Conservation (phyloP, 306 rosid genomes). For the Urtica urens region DNA sequence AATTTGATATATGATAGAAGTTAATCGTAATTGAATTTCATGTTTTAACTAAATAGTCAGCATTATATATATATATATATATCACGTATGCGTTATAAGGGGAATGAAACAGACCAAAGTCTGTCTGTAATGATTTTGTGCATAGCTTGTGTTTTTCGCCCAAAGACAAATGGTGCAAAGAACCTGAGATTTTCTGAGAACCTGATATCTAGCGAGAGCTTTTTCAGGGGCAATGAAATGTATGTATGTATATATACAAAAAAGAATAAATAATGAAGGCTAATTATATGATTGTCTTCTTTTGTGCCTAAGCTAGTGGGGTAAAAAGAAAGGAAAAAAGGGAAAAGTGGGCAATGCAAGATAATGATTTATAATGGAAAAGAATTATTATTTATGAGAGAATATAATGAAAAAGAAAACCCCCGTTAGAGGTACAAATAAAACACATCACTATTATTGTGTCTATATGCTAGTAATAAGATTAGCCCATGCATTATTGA, state of each 20-base stretch:
- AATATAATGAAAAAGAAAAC: constrained; percentile 18
- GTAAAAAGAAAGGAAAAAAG: constrained; percentile 11
- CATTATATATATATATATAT: no score
- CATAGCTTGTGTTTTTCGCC: no score
- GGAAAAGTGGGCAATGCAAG: constrained; percentile 14
- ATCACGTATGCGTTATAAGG: no score
- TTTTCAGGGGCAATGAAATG: constrained; percentile 1
- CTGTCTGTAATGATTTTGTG: no score
- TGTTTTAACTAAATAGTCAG: no score
- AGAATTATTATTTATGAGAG: constrained; percentile 19
- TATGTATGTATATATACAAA: neutral
- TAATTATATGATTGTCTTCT: neutral
- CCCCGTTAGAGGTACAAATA: constrained; percentile 15
- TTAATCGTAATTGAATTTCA: no score
- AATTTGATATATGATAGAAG: no score
- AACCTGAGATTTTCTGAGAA: neutral
- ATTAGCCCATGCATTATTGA: neutral
- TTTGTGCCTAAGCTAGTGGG: constrained; percentile 24
- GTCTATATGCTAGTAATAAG: constrained; percentile 10
- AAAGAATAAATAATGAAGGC: neutral
- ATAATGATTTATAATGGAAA: constrained; percentile 23
- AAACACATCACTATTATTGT: constrained; percentile 32
- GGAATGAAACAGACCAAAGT: no score
- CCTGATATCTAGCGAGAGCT: constrained; percentile 5
- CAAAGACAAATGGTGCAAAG: neutral